Percentiles rank a stretch among this genome's conserved stretches.
Conservation (phyloP, 352 stramenopile species). For the Globisporangium splendens region DNA sequence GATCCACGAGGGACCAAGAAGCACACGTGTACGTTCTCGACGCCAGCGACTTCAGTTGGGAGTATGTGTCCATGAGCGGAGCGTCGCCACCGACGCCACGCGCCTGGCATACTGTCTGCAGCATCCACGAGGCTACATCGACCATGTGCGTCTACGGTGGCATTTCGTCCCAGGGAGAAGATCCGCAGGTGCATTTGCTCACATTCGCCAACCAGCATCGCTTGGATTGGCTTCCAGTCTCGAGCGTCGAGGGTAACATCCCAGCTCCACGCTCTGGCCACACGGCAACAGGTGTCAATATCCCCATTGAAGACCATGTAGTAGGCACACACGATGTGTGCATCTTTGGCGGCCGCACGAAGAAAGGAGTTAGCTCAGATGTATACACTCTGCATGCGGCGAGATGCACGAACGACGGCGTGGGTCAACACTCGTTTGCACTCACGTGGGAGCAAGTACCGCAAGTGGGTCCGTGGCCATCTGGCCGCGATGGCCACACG, state of each 20-base stretch:
- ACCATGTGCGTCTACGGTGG: slow-evolving; percentile 53
- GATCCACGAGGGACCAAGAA: slow-evolving; percentile 60
- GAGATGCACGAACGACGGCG: background rate
- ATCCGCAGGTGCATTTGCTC: slow-evolving; percentile 40
- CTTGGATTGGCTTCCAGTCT: slow-evolving; percentile 26
- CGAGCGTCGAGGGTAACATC: slow-evolving; percentile 11
- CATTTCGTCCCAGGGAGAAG: slow-evolving; percentile 55
- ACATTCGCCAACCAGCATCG: background rate
- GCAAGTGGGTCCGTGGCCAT: slow-evolving; percentile 20
- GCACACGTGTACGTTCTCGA: slow-evolving; percentile 44
- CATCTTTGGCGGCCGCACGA: slow-evolving; percentile 69
- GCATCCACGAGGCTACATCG: slow-evolving; percentile 16
- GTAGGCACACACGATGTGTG: slow-evolving; percentile 16
- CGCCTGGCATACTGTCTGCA: slow-evolving; percentile 52
- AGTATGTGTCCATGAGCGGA: slow-evolving; percentile 24
- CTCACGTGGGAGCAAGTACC: slow-evolving; percentile 27
- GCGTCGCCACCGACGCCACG: slow-evolving; percentile 27
- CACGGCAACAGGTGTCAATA: slow-evolving; percentile 27
- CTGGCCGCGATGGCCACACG: slow-evolving; percentile 57
- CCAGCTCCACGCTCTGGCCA: slow-evolving; percentile 50
- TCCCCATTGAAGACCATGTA: no score
- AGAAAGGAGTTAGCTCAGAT: slow-evolving; percentile 47
- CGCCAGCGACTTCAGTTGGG: slow-evolving; percentile 46
- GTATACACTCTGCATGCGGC: slow-evolving; percentile 24
- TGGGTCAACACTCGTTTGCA: background rate